Percentiles rank a stretch among this genome's conserved stretches.
Conservation (phyloP, 2,329 filamentous ascomycete species). For the Emericellopsis cladophorae region DNA sequence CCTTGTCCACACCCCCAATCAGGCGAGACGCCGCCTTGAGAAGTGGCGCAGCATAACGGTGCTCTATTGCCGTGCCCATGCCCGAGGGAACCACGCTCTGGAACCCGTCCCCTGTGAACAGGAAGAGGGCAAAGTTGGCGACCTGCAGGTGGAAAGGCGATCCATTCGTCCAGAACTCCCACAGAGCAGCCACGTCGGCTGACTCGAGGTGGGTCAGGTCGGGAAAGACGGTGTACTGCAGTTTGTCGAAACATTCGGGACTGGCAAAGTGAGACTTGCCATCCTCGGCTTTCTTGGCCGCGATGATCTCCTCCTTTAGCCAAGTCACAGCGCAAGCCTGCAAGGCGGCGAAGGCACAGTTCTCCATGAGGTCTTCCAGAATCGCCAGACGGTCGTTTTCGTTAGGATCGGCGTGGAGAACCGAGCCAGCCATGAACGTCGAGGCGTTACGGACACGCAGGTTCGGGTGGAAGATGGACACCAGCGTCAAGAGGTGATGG, state of each 20-base stretch:
- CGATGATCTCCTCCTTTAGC: constrained; percentile 49
- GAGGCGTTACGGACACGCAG: constrained; percentile 42
- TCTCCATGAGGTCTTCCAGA: constrained; percentile 51
- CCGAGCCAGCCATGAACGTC: constrained; percentile 35
- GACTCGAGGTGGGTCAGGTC: constrained; percentile 34
- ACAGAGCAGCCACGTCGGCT: constrained; percentile 25
- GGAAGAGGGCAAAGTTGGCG: constrained; percentile 47
- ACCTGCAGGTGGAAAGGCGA: constrained; percentile 44
- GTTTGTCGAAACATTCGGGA: constrained; percentile 40
- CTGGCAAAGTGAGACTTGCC: constrained; percentile 31
- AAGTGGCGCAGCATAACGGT: constrained; percentile 45
- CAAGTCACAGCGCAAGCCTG: constrained; percentile 51
- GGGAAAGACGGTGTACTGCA: constrained; percentile 52
- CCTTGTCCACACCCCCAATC: constrained; percentile 15
- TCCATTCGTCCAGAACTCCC: constrained; percentile 39
- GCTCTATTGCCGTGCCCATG: constrained; percentile 43
- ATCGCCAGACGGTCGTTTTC: constrained; percentile 47
- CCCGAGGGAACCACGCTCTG: constrained; percentile 37
- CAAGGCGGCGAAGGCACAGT: constrained; percentile 49
- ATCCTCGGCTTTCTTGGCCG: constrained; percentile 19
- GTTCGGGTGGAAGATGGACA: constrained; percentile 43
- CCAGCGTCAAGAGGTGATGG: constrained; percentile 44
- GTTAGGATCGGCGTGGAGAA: constrained; percentile 46
- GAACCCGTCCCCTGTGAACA: constrained; percentile 32
- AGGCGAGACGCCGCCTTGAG: constrained; percentile 26